Conservation (phyloP, 2,329 filamentous ascomycete species). For the Coleophoma cylindrospora region DNA sequence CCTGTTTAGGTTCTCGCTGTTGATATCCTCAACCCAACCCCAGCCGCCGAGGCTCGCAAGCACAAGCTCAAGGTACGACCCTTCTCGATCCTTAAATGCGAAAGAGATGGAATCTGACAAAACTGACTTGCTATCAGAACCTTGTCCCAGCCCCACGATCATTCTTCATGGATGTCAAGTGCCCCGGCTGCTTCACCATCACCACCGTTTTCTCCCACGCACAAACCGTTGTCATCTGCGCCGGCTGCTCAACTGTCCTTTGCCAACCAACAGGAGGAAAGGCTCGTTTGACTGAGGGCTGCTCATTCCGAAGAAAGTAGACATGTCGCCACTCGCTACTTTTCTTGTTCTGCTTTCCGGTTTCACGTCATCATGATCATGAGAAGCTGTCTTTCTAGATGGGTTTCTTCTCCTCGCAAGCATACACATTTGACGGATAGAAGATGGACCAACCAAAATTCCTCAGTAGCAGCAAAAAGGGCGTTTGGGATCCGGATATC, state of each 20-base stretch:
- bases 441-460: constrained; percentile 62
- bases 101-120: neutral
- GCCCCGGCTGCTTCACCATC: constrained; percentile 99
- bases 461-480: constrained; percentile 49
- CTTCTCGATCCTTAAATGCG: constrained; percentile 5
- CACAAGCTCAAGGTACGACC: constrained; percentile 98
- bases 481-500: constrained; percentile 82
- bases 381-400: constrained; percentile 18
- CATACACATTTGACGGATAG: constrained; percentile 60
- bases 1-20: constrained; percentile 90
- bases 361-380: constrained; percentile 23
- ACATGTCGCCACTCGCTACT: constrained; percentile 40
- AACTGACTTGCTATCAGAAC: constrained; percentile 47
- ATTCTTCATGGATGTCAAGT: constrained; percentile 99
- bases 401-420: constrained; percentile 23
- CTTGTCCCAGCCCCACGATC: constrained; percentile 95
- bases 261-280: constrained; percentile 99
- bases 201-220: constrained; percentile 99
- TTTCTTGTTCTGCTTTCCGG: constrained; percentile 29
- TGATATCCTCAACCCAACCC: constrained; percentile 98
- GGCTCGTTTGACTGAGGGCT: constrained; percentile 97
- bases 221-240: constrained; percentile 99
- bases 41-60: constrained; percentile 97
- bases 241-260: constrained; percentile 97
- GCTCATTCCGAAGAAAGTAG: constrained; percentile 99